These are phyloP conservation scores for Talaromyces verruculosus DNA, from an alignment of 2,329 filamentous ascomycete species.

Conservation along the genomic window DNA sequence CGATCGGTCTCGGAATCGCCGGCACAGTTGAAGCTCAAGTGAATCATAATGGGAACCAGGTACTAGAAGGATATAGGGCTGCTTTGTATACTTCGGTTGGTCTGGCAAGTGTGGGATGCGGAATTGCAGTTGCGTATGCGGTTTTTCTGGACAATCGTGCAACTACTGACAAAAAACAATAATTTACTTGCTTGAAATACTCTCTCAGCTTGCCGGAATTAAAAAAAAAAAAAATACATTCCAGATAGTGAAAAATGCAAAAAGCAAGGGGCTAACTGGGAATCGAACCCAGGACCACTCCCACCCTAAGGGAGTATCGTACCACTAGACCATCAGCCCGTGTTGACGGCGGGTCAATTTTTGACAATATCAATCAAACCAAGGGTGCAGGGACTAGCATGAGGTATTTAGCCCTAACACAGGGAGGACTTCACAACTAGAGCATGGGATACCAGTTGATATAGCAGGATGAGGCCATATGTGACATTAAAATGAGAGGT, in stretches of 20 bases:
- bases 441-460: background rate
- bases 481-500: no score
- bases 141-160: background rate
- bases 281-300: conserved; percentile 17
- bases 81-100: background rate
- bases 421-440: background rate
- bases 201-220: background rate
- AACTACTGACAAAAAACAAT: background rate
- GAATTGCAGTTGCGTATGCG: background rate
- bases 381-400: background rate
- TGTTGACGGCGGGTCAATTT: background rate
- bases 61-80: background rate
- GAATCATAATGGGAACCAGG: background rate
- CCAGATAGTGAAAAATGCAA: background rate
- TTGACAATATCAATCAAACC: background rate
- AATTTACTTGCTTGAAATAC: no score
- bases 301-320: conserved; percentile 17
- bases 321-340: conserved; percentile 15
- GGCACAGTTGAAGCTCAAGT: conserved; percentile 54
- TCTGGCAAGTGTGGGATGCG: background rate
- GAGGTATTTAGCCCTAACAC: background rate
- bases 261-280: conserved; percentile 6
- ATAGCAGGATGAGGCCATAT: no score
- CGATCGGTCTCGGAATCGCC: conserved; percentile 65
- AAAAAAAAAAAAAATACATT: background rate